Base-by-base conservation (phyloP, 1,284 basidiomycete species). In the Cryptococcus hybrid region DNA sequence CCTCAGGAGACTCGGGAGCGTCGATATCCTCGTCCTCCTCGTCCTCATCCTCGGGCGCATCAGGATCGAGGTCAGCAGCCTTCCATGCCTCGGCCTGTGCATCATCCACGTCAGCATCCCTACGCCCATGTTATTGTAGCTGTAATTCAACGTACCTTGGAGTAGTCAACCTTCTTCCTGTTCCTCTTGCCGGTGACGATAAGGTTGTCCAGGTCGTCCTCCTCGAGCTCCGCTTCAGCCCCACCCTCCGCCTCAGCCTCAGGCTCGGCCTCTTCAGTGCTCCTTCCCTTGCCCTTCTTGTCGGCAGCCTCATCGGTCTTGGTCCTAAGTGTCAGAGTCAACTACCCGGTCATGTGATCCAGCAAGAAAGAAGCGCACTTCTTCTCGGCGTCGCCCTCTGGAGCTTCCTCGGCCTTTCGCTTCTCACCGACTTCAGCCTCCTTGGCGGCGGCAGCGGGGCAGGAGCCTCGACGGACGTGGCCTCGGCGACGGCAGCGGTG, bases 241-340 rank as follows among this genome's bases (percentile, higher is more conserved):
- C 54, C 58, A n/a, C 46, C 34, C 7, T 57, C 51, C 42, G 61
- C 62, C 38, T 57, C 51, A 47, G 61, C 62, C 38, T 65, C 58
- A 30, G 30, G 15, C 37, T 58, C 61, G n/a, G 43, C 53, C 35
- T 54, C 45, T 12, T 51, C 57, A 40, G 64, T 59, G 18, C 56
- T 58, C 54, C 67, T 68, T 48, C 62, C 67, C 57, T 71, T 71
- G 47, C 70, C 70, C 57, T 73, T 73, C 55, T 60, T 62, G 12
- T 49, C 52, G 18, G 18, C 18, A 18, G 18, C 18, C 18, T 18
- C 60, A 43, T 65, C 63, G 11, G 61, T 68, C 63, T 70, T 70
- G 39, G 57, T 56, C 59, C 70, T 71, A 40, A 18, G 2, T 18
- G 18, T 12, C 49, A 48, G 18, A 12, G 13, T 51, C 46, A 57